Conservation (phyloP, 116 monocot genomes). For the Zostera marina region DNA sequence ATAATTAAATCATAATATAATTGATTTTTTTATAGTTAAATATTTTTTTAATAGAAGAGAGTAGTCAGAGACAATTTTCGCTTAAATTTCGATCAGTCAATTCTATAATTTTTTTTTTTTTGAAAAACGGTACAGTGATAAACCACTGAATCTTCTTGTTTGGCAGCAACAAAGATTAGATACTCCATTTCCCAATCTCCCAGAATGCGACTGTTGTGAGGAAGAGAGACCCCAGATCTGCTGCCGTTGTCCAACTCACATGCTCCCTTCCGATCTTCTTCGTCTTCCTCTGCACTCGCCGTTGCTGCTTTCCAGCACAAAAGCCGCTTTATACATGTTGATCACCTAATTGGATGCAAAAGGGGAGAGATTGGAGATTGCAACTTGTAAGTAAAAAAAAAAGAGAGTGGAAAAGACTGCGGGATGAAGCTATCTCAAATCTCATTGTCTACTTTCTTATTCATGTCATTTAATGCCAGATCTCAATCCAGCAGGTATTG, state of each 20-base stretch:
- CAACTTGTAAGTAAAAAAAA: no score
- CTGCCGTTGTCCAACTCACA: conserved; percentile 1
- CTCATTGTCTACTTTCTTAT: not conserved
- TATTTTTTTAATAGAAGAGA: no score
- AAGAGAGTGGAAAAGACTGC: not conserved
- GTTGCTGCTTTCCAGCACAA: not conserved
- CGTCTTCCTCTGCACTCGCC: not conserved
- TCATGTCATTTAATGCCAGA: not conserved
- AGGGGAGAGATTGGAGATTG: not conserved
- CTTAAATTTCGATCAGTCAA: no score
- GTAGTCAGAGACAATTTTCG: no score
- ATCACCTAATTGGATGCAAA: not conserved
- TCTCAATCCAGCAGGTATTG: no score
- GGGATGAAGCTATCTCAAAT: not conserved
- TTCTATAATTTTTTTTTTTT: no score
- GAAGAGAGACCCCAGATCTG: not conserved
- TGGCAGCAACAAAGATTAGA: not conserved
- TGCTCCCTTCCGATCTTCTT: not conserved
- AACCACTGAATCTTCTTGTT: no score
- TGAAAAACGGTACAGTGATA: no score
- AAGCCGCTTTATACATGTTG: not conserved
- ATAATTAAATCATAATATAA: no score
- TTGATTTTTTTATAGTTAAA: no score
- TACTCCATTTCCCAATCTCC: not conserved
- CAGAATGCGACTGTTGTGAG: not conserved